A percentile compares a stretch with the other conserved stretches of the same genome.
These are phyloP conservation scores for Pythium apleroticum DNA, from an alignment of 352 stramenopile genomes.

Conservation along the genomic window DNA sequence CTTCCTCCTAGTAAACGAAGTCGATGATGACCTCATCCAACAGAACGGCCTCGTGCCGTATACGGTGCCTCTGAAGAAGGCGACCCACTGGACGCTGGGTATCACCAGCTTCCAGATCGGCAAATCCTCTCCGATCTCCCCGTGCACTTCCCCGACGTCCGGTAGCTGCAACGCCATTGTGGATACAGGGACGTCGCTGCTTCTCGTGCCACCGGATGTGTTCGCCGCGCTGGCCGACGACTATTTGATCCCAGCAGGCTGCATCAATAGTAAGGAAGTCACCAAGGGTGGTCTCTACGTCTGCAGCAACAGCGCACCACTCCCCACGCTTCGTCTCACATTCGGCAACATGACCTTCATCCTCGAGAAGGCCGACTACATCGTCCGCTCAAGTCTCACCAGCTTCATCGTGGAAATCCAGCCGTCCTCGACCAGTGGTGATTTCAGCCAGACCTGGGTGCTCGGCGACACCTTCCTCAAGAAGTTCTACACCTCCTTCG, in stretches of 20 bases:
- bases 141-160: slow-evolving; percentile 31
- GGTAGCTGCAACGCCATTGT: slow-evolving; percentile 34
- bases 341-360: slow-evolving; percentile 63
- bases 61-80: slow-evolving; percentile 48
- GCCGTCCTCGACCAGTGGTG: slow-evolving; percentile 9
- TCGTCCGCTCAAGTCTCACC: slow-evolving; percentile 17
- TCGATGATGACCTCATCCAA: slow-evolving; percentile 57
- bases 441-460: slow-evolving; percentile 66
- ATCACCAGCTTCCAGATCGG: slow-evolving; percentile 62
- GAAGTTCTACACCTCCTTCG: slow-evolving; percentile 67
- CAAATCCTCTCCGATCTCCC: slow-evolving; percentile 32
- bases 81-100: slow-evolving; percentile 67
- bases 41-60: slow-evolving; percentile 43
- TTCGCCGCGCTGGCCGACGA: slow-evolving; percentile 41
- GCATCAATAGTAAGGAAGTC: slow-evolving; percentile 29
- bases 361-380: slow-evolving; percentile 60
- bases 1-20: slow-evolving; percentile 69
- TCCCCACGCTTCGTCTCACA: slow-evolving; percentile 53
- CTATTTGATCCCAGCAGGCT: slow-evolving; percentile 42
- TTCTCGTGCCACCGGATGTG: slow-evolving; percentile 30
- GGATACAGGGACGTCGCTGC: slow-evolving; percentile 41
- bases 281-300: slow-evolving; percentile 45
- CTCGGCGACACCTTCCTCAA: slow-evolving; percentile 80
- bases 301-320: slow-evolving; percentile 41
- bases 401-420: slow-evolving; percentile 30